Percentiles rank a stretch among this genome's conserved stretches.
phyloP scores from a whole-genome alignment of 371 early-diverging fungal species.

The Circinella umbellata region DNA sequence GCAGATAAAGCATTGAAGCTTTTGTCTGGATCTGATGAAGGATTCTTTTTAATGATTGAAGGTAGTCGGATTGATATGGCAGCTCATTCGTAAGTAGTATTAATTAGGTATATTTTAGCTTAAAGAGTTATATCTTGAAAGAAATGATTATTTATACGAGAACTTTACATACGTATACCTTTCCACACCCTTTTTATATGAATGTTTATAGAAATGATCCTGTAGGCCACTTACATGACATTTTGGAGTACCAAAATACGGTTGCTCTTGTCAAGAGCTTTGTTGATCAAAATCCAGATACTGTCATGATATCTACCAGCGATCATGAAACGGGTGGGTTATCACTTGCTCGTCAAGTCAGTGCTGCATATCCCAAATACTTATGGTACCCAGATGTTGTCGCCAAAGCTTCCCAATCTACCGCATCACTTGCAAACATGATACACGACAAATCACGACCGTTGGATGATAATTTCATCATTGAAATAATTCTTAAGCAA shows the following conservation, averaged over 20 bases:
- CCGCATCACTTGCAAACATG: slow-evolving; percentile 55
- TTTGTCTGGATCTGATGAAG: slow-evolving; percentile 60
- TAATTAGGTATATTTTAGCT: background rate
- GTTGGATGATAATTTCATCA: background rate
- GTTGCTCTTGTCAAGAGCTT: slow-evolving; percentile 74
- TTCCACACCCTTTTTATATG: too few species aligned
- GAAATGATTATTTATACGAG: slow-evolving; percentile 1
- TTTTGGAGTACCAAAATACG: slow-evolving; percentile 86
- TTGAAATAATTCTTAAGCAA: slow-evolving; percentile 50
- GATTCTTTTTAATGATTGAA: slow-evolving; percentile 97
- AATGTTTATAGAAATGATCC: slow-evolving; percentile 80
- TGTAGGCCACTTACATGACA: slow-evolving; percentile 89
- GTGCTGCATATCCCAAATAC: slow-evolving; percentile 77
- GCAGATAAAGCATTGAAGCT: slow-evolving; percentile 74
- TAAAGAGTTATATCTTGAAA: too few species aligned
- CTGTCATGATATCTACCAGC: slow-evolving; percentile 84
- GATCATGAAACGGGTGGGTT: slow-evolving; percentile 98
- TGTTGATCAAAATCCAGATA: slow-evolving; percentile 76
- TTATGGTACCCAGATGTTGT: slow-evolving; percentile 86
- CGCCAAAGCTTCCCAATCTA: slow-evolving; percentile 67
- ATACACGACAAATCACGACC: slow-evolving; percentile 13
- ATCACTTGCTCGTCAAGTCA: slow-evolving; percentile 74
- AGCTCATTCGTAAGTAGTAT: slow-evolving; percentile 66
- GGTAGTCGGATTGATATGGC: slow-evolving; percentile 92
- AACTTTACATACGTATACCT: too few species aligned